A percentile compares a stretch with the other conserved stretches of the same genome.
Evolutionary conservation across 805 yeast genomes (phyloP).

Genomic region (Sungouiozyma intestinalis): DNA sequence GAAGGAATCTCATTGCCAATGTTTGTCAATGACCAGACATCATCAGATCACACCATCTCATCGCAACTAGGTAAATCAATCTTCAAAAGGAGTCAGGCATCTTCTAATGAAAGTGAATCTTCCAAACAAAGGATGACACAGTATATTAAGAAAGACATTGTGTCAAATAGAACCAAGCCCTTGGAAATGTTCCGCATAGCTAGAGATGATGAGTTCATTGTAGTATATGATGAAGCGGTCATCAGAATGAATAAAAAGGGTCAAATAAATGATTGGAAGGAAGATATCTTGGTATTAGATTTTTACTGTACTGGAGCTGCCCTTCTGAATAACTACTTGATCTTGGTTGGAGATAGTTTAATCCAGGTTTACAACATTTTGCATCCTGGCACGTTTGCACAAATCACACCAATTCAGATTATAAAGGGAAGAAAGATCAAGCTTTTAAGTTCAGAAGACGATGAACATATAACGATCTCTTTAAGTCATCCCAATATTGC

Average conservation of each 20-base stretch:
- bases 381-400: slow-evolving; percentile 16
- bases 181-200: slow-evolving; percentile 54
- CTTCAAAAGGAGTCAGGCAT: slow-evolving; percentile 14
- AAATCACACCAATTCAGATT: slow-evolving; percentile 48
- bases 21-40: slow-evolving; percentile 38
- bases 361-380: slow-evolving; percentile 53
- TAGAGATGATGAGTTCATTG: slow-evolving; percentile 41
- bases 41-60: slow-evolving; percentile 5
- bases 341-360: slow-evolving; percentile 52
- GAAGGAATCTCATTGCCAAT: slow-evolving; percentile 43
- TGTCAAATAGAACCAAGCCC: slow-evolving; percentile 34
- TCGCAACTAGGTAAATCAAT: slow-evolving; percentile 14
- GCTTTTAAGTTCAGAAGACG: slow-evolving; percentile 31
- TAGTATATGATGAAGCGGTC: slow-evolving; percentile 65
- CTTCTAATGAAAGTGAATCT: slow-evolving; percentile 17
- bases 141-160: slow-evolving; percentile 32
- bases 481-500: slow-evolving; percentile 57
- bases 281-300: slow-evolving; percentile 33
- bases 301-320: slow-evolving; percentile 34
- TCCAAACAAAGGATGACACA: slow-evolving; percentile 26
- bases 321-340: slow-evolving; percentile 37
- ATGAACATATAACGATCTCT: slow-evolving; percentile 30
- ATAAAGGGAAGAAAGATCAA: slow-evolving; percentile 59
- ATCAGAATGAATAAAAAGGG: slow-evolving; percentile 54
- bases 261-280: slow-evolving; percentile 34